A percentile compares a stretch with the other conserved stretches of the same genome.
phyloP scores from a whole-genome alignment of 2,329 filamentous ascomycete genomes.

The Zopfia rhizophila region DNA sequence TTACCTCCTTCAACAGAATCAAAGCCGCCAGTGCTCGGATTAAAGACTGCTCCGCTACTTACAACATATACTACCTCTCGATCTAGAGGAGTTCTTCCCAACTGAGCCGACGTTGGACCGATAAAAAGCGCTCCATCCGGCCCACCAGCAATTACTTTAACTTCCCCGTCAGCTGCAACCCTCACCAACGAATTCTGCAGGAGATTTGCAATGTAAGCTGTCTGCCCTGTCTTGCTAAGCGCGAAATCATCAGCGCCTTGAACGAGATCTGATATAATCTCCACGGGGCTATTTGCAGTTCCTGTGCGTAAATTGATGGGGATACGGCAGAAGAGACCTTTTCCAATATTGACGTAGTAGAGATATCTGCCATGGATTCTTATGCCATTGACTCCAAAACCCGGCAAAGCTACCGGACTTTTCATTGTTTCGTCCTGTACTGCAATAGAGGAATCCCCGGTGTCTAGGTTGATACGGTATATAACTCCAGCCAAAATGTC shows the following conservation, averaged over 20 bases:
- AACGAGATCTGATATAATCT: conserved; percentile 1
- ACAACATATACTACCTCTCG: no score
- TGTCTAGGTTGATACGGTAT: conserved; percentile 2
- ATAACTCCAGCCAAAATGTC: conserved; percentile 1
- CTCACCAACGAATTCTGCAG: no score
- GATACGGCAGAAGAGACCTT: conserved; percentile 1
- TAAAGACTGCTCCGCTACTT: no score
- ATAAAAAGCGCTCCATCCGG: no score
- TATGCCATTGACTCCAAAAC: conserved; percentile 5
- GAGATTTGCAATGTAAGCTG: no score
- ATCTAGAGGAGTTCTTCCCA: no score
- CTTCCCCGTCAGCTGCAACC: no score
- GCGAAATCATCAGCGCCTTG: conserved; percentile 4
- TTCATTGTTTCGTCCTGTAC: not conserved
- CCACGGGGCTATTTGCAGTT: not conserved
- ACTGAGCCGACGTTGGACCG: no score
- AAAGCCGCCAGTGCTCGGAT: no score
- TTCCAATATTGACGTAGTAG: conserved; percentile 1
- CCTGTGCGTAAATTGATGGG: conserved; percentile 5
- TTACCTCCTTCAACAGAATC: no score
- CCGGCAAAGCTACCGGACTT: not conserved
- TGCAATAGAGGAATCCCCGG: not conserved
- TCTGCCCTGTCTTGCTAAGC: not conserved
- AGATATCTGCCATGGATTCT: not conserved
- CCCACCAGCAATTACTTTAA: no score